Evolutionary conservation across 257 asterid species (phyloP), one percentile per base, ranked within the genome.

Genomic region (Nicotiana knightiana): DNA sequence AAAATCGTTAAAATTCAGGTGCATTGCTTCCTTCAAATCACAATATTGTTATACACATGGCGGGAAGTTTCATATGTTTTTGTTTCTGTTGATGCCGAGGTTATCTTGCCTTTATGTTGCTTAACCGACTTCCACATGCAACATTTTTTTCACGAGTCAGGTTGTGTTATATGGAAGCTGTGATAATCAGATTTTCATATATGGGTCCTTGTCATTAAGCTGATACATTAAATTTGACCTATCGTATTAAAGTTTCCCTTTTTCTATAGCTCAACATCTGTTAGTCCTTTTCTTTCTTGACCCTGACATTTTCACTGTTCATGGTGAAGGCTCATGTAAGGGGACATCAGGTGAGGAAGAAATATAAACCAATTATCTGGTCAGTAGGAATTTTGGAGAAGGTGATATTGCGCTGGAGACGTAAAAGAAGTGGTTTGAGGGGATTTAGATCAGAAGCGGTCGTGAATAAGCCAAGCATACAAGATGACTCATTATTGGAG

Each of bases 1-100:
- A 92, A 93, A 81, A 89, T 95, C 85, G 99, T 95, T 71, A 93
- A 90, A 89, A 95, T 95, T 84, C 99, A 95, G 99, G 99, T 93
- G 85, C 82, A 78, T 84, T 75, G 62, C 83, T 62, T 79, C 84
- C 81, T 87, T 77, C 48, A 37, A 55, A 13, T 58, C 21, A 28
- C n/a, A 77, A 32, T 7, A 7, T 51, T 15, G 24, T 26, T 26
- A 26, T 75, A 75, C 16, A 26, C 79, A 13, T 71, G 78, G 61
- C 5, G 1, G 59, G 39, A 24, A 26, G 63, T 26, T 26, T 26
- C 79, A 48, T 46, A 46, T 71, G 61, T 65, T 67, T 66, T 79
- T 62, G 43, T 79, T 66, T 32, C 16, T 75, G 63, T 73, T 75
- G 62, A 75, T 51, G 63, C 3, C 15, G 16, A 17, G 24, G 53